Conservation (phyloP, 2,329 filamentous ascomycete genomes). For the Alternaria burnsii region DNA sequence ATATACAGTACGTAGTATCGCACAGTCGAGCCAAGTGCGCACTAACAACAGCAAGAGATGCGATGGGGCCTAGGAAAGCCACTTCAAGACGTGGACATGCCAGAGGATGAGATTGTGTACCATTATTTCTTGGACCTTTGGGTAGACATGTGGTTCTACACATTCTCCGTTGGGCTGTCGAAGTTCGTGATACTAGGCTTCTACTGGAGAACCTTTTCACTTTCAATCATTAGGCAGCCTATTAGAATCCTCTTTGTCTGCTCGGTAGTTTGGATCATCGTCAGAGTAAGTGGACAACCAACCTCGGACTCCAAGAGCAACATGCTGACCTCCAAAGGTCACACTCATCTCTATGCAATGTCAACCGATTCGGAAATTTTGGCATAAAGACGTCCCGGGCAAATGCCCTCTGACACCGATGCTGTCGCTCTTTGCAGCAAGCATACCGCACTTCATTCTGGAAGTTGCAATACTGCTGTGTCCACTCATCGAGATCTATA, state of each 20-base stretch:
- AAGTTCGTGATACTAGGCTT: slow-evolving; percentile 35
- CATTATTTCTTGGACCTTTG: slow-evolving; percentile 34
- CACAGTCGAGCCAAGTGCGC: not conserved
- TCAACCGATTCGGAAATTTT: slow-evolving; percentile 30
- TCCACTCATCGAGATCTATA: slow-evolving; percentile 30
- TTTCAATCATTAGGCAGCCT: slow-evolving; percentile 29
- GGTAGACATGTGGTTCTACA: slow-evolving; percentile 37
- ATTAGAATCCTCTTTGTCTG: slow-evolving; percentile 26
- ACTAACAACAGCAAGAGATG: slow-evolving; percentile 27
- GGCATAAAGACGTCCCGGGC: slow-evolving; percentile 23
- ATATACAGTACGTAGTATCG: slow-evolving; percentile 26
- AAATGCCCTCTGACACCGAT: slow-evolving; percentile 30
- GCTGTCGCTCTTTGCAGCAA: slow-evolving; percentile 26
- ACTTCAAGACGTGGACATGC: slow-evolving; percentile 23
- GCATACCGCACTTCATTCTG: slow-evolving; percentile 34
- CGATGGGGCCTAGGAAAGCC: slow-evolving; percentile 34
- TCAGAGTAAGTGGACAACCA: slow-evolving; percentile 16
- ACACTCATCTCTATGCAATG: slow-evolving; percentile 29
- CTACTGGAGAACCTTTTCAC: slow-evolving; percentile 34
- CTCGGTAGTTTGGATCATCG: slow-evolving; percentile 27
- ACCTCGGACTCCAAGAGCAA: not conserved
- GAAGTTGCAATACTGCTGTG: slow-evolving; percentile 32
- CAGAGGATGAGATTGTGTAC: slow-evolving; percentile 21
- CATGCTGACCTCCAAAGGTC: slow-evolving; percentile 12
- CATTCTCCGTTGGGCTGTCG: slow-evolving; percentile 32